Percentiles rank a stretch among this genome's conserved stretches.
Conservation (phyloP, 2,329 filamentous ascomycete genomes). For the Fusarium nelsonii region DNA sequence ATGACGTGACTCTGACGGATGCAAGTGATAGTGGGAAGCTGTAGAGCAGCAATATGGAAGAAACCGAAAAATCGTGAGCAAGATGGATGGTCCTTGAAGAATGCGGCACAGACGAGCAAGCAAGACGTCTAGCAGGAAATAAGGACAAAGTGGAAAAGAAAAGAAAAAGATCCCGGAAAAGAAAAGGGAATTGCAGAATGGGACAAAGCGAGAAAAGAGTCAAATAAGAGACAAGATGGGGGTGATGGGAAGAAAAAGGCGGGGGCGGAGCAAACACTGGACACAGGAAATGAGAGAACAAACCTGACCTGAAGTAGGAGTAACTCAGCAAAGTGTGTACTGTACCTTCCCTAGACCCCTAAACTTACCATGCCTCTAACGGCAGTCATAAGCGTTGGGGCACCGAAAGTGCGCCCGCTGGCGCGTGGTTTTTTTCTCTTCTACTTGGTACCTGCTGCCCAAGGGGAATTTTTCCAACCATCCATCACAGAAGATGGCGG, state of each 20-base stretch:
- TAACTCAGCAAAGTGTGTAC: constrained; percentile 17
- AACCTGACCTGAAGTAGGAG: constrained; percentile 8
- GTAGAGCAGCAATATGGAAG: not conserved
- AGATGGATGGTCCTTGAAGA: not conserved
- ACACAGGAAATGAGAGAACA: constrained; percentile 5
- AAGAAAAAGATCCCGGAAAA: constrained; percentile 43
- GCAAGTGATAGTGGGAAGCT: constrained; percentile 3
- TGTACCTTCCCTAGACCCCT: constrained; percentile 31
- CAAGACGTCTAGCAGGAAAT: constrained; percentile 27
- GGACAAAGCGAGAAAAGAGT: constrained; percentile 38
- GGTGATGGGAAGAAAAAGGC: constrained; percentile 41
- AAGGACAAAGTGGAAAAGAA: constrained; percentile 24
- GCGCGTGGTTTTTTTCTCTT: constrained; percentile 27
- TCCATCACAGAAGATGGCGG: constrained; percentile 21
- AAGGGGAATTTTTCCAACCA: constrained; percentile 23
- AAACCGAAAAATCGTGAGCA: not conserved
- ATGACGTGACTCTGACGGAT: constrained; percentile 7
- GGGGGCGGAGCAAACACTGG: constrained; percentile 45
- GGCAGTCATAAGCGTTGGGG: constrained; percentile 38
- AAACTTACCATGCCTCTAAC: constrained; percentile 40
- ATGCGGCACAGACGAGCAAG: too few species aligned
- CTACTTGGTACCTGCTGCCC: constrained; percentile 20
- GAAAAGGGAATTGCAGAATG: constrained; percentile 46
- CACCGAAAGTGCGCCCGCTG: constrained; percentile 25
- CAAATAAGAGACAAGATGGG: constrained; percentile 35